These are phyloP conservation scores for Intubia oerlemansii DNA, from an alignment of 2,329 filamentous ascomycete species.

Conservation along the genomic window DNA sequence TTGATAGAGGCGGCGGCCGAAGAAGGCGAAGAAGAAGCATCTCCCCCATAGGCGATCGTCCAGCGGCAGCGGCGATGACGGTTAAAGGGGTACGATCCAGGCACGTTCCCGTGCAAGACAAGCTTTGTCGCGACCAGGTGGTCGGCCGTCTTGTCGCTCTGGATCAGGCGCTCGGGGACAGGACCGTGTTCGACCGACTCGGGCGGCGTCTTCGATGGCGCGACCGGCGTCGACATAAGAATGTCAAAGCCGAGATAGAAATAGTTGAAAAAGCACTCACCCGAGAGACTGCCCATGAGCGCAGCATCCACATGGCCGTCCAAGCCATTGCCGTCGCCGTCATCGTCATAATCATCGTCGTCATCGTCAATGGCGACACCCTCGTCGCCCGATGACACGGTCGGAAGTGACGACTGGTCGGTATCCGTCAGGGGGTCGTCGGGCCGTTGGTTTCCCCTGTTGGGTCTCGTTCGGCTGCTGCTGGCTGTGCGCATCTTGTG, in stretches of 20 bases:
- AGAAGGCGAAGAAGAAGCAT: too few relatives aligned
- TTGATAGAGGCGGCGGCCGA: constrained; percentile 29
- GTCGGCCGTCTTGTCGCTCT: constrained; percentile 27
- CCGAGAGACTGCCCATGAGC: constrained; percentile 28
- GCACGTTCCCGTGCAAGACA: constrained; percentile 85
- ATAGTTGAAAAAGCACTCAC: constrained; percentile 91
- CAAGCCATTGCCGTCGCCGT: constrained; percentile 33
- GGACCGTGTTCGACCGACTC: too few relatives aligned
- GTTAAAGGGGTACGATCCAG: constrained; percentile 93
- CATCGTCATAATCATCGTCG: constrained; percentile 31
- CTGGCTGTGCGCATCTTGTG: constrained; percentile 42
- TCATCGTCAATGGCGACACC: too few relatives aligned
- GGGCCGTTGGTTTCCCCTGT: constrained; percentile 8
- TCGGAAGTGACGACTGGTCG: constrained; percentile 54
- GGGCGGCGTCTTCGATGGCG: constrained; percentile 42
- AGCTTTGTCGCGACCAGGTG: constrained; percentile 74
- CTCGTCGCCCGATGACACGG: constrained; percentile 50
- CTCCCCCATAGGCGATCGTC: constrained; percentile 46
- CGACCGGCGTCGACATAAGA: constrained; percentile 57
- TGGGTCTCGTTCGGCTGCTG: constrained; percentile 25
- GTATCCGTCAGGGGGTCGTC: constrained; percentile 43
- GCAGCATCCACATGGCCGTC: too few relatives aligned
- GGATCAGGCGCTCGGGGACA: constrained; percentile 15
- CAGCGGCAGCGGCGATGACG: constrained; percentile 77
- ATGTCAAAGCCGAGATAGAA: constrained; percentile 91